These are phyloP conservation scores for Nakazawaea laoshanensis DNA, from an alignment of 805 yeast species.

Conservation along the genomic window DNA sequence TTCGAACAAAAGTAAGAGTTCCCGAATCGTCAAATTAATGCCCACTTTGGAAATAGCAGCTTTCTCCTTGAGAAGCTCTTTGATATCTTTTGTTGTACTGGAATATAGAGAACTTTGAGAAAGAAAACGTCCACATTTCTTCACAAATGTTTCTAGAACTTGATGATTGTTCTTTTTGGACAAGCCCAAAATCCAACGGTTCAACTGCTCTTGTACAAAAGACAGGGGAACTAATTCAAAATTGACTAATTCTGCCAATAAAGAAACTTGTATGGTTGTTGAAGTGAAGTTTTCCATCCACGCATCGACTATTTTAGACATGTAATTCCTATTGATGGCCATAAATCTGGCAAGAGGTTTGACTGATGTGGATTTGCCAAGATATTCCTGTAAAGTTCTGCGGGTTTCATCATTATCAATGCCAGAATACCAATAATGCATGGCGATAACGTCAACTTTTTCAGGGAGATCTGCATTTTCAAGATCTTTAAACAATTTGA, in stretches of 20 bases:
- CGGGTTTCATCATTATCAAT: slow-evolving; percentile 69
- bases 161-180: slow-evolving; percentile 47
- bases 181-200: slow-evolving; percentile 44
- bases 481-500: slow-evolving; percentile 31
- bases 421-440: slow-evolving; percentile 36
- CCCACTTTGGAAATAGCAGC: too few relatives aligned
- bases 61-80: too few relatives aligned
- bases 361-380: slow-evolving; percentile 16
- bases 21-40: too few relatives aligned
- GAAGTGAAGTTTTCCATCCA: slow-evolving; percentile 54
- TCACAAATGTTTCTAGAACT: too few relatives aligned
- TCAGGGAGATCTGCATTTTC: slow-evolving; percentile 35
- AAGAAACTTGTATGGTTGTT: slow-evolving; percentile 52
- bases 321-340: slow-evolving; percentile 44
- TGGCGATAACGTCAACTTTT: slow-evolving; percentile 10
- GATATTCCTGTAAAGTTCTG: slow-evolving; percentile 33
- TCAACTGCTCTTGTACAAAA: slow-evolving; percentile 64
- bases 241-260: slow-evolving; percentile 69
- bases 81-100: too few relatives aligned
- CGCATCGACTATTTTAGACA: slow-evolving; percentile 39
- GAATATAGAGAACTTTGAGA: slow-evolving; percentile 46
- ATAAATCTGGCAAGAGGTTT: slow-evolving; percentile 58
- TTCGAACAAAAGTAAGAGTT: too few relatives aligned
- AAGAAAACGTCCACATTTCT: slow-evolving; percentile 64
- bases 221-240: slow-evolving; percentile 68